Base-by-base conservation (phyloP, 2,329 filamentous ascomycete species). In the Hyphodiscus sp. region DNA sequence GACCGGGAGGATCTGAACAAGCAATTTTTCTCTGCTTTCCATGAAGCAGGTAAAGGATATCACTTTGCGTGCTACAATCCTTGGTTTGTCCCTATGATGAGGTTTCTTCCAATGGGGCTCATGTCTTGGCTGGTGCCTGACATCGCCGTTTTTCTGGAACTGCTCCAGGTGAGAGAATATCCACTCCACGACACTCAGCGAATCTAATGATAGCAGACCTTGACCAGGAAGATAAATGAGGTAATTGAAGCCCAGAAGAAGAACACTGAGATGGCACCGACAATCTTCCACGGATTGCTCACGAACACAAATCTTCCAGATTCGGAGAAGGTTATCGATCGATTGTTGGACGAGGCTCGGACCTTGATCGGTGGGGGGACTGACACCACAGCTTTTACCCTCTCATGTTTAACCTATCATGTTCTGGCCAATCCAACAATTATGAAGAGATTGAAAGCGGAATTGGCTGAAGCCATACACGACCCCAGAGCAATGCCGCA, bases 371-470 rank as follows among this genome's bases (percentile, higher is more conserved):
- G 38, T 0, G 71, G 70, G 2, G 71, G 68, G 1, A 68, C 65
- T 30, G 68, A 70, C 43, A 73, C 70, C 0, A 67, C 63, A 1
- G 63, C 60, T 15, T 64, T 62, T 54, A 59, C 65, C 1, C 59
- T 74, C 11, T 53, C 62, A 2, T 52, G 68, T n/a, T 55, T 67
- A 8, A 59, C 66, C 6, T 73, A 67, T 58, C 51, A 70, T 63
- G 55, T 74, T 1, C 65, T 69, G n/a, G 53, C 59, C n/a, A 61
- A 70, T 20, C 65, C 68, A 0, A 5, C 51, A 0, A 61, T 69
- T 5, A 53, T 66, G 1, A 19, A 50, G 1, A 58, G 51, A 6
- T 56, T 75, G 10, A 61, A 60, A 6, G 49, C 57, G 0, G 72
- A 74, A 54, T 62, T 75, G 11, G 33, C 11, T 2, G 13, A 2